Percentiles rank a stretch among this genome's conserved stretches.
These are phyloP conservation scores for Bondarzewia mesenterica DNA, from an alignment of 1,284 basidiomycete genomes.

Conservation along the genomic window DNA sequence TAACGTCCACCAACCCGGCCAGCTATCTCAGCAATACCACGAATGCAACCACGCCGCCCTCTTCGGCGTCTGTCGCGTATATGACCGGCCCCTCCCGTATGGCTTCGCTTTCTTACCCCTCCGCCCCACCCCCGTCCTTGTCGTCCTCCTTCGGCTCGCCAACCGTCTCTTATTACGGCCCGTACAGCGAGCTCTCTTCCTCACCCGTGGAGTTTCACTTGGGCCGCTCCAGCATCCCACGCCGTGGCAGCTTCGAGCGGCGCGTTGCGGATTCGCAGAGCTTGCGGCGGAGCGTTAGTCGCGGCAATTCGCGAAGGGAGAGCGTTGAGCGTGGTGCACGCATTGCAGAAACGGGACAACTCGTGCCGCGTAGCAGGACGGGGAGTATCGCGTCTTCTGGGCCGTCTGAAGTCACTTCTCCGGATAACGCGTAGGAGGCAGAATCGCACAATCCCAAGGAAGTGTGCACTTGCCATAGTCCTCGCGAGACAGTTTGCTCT, in stretches of 20 bases:
- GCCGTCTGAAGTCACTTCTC: neutral
- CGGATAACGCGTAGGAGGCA: neutral
- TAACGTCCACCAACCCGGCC: constrained; percentile 38
- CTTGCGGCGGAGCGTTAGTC: constrained; percentile 20
- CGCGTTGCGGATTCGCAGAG: constrained; percentile 25
- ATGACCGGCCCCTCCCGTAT: constrained; percentile 22
- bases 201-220: constrained; percentile 41
- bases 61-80: constrained; percentile 42
- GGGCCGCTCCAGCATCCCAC: constrained; percentile 40
- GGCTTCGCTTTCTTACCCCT: constrained; percentile 52
- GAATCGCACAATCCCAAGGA: no score
- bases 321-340: constrained; percentile 56
- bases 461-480: no score
- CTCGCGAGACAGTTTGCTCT: no score
- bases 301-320: constrained; percentile 31
- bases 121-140: constrained; percentile 60
- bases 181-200: constrained; percentile 29
- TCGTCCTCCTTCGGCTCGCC: constrained; percentile 59
- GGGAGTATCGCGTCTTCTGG: constrained; percentile 24
- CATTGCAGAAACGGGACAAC: constrained; percentile 55
- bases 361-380: constrained; percentile 41
- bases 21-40: constrained; percentile 52
- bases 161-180: constrained; percentile 34
- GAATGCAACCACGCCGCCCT: constrained; percentile 57
- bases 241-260: constrained; percentile 32